phyloP scores from a whole-genome alignment of 2,329 filamentous ascomycete species.

The Cercospora nicotianae region DNA sequence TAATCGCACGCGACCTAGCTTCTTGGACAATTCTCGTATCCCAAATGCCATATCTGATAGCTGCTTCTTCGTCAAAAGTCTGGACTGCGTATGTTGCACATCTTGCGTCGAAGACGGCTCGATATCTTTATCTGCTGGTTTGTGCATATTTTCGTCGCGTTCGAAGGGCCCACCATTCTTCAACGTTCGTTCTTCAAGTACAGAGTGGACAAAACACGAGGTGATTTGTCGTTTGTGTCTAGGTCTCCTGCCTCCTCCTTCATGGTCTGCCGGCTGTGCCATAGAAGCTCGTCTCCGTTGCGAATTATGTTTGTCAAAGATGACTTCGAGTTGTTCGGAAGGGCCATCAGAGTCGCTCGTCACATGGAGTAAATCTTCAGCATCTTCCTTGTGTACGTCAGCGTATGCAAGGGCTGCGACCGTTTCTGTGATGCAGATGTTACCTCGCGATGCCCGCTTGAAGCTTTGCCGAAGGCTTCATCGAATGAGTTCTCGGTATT shows the following conservation, averaged over 20 bases:
- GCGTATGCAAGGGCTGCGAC: conserved; percentile 6
- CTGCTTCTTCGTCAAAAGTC: conserved; percentile 92
- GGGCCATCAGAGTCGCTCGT: conserved; percentile 36
- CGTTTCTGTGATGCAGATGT: not conserved
- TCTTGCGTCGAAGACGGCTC: conserved; percentile 33
- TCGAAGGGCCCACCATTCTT: conserved; percentile 35
- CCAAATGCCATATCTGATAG: conserved; percentile 96
- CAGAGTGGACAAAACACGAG: conserved; percentile 62
- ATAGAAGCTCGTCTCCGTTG: conserved; percentile 63
- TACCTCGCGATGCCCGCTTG: conserved; percentile 18
- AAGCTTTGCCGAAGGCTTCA: conserved; percentile 13
- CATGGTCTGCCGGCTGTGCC: not conserved
- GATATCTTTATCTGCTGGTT: conserved; percentile 47
- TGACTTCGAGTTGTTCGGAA: conserved; percentile 50
- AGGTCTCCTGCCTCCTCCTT: conserved; percentile 35
- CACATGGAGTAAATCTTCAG: conserved; percentile 13
- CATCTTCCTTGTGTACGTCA: conserved; percentile 17
- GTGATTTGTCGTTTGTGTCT: conserved; percentile 46
- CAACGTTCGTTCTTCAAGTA: conserved; percentile 51
- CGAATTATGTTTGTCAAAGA: conserved; percentile 54
- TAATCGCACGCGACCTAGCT: conserved; percentile 77
- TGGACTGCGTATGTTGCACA: conserved; percentile 54
- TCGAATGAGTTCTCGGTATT: conserved; percentile 2
- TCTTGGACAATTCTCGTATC: conserved; percentile 84
- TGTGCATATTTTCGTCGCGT: conserved; percentile 11